Evolutionary conservation across 78 protist genomes (phyloP).

Genomic region (Dictyostelium firmibasis): DNA sequence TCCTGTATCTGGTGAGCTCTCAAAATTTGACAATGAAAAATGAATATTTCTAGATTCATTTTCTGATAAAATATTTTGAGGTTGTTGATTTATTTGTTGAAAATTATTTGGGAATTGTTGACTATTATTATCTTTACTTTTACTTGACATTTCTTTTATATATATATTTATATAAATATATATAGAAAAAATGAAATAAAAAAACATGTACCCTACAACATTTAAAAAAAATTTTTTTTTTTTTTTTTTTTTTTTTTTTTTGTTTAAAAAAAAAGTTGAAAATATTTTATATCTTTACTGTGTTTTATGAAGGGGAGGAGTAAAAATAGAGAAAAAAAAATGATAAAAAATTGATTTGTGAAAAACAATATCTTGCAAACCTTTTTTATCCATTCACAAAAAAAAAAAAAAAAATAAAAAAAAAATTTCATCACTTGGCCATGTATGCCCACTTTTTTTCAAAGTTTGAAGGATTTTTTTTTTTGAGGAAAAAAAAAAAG

Average conservation of each 20-base stretch:
- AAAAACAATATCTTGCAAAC: background rate
- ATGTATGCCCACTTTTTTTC: too few relatives aligned
- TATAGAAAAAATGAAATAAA: too few relatives aligned
- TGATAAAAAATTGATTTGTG: background rate
- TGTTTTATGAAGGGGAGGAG: background rate
- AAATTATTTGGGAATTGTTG: background rate
- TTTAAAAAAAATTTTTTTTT: too few relatives aligned
- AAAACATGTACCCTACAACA: too few relatives aligned
- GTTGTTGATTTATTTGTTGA: background rate
- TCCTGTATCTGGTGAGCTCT: background rate
- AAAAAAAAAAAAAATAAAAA: too few relatives aligned
- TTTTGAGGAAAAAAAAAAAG: background rate
- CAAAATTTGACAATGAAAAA: background rate
- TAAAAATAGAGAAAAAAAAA: too few relatives aligned
- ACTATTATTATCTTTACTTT: background rate
- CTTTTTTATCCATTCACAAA: background rate
- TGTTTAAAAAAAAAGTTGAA: too few relatives aligned
- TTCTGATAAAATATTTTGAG: background rate
- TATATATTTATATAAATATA: too few relatives aligned
- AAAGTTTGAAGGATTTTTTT: too few relatives aligned
- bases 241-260: too few relatives aligned
- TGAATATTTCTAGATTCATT: background rate
- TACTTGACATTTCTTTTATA: background rate
- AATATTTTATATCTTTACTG: too few relatives aligned
- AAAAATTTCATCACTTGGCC: background rate